phyloP scores from a whole-genome alignment of 305 asterid species.

The Fraxinus nigra region DNA sequence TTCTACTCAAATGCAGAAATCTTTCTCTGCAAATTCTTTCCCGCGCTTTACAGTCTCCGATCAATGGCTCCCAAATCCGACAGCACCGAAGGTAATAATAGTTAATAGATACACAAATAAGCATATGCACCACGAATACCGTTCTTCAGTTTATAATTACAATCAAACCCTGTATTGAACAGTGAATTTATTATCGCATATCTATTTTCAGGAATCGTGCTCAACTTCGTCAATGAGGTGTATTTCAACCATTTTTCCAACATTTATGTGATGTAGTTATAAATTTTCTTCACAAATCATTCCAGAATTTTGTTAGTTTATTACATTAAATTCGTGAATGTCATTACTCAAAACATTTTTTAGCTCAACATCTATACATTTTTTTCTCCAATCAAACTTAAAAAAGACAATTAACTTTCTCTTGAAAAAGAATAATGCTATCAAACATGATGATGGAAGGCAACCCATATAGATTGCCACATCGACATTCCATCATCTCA shows the following conservation, averaged over 20 bases:
- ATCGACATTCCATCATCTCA: too few relatives aligned
- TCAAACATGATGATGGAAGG: too few relatives aligned
- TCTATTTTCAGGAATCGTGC: conserved; percentile 73
- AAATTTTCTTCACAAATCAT: neutral
- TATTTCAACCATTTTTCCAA: conserved; percentile 1
- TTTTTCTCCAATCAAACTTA: too few relatives aligned
- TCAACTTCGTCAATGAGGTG: conserved; percentile 93
- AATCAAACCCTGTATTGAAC: neutral
- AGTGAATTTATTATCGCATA: neutral
- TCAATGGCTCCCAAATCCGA: conserved; percentile 90
- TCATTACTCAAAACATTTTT: too few relatives aligned
- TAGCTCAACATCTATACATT: too few relatives aligned
- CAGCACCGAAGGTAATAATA: conserved; percentile 63
- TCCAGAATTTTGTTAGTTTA: neutral
- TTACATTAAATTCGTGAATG: too few relatives aligned
- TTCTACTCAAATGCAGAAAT: conserved; percentile 10
- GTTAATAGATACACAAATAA: neutral
- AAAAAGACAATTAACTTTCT: too few relatives aligned
- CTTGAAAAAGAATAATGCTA: too few relatives aligned
- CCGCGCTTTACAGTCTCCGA: conserved; percentile 38
- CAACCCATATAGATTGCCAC: neutral
- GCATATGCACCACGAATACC: neutral
- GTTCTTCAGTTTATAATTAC: neutral
- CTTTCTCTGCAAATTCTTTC: conserved; percentile 23
- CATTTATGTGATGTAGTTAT: neutral